These are phyloP conservation scores for Achaetomium macrosporum DNA, from an alignment of 2,329 filamentous ascomycete genomes.

Conservation along the genomic window DNA sequence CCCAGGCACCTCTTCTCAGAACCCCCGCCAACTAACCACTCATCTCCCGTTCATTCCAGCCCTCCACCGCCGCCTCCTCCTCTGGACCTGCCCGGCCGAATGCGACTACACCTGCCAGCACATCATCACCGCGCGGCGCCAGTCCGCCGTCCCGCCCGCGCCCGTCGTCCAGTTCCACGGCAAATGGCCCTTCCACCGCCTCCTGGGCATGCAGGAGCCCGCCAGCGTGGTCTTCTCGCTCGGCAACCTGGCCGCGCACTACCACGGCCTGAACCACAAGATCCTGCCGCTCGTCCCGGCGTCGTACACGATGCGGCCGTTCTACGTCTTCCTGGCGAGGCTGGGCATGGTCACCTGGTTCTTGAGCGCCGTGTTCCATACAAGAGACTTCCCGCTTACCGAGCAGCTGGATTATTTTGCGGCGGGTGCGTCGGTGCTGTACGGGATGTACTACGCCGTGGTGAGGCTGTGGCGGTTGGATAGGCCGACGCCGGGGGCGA, in stretches of 20 bases:
- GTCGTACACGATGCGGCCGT: conserved; percentile 69
- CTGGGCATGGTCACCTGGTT: conserved; percentile 79
- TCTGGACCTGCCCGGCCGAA: conserved; percentile 90
- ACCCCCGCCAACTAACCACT: conserved; percentile 8
- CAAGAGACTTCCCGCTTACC: conserved; percentile 74
- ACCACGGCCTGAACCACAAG: conserved; percentile 63
- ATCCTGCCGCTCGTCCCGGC: conserved; percentile 65
- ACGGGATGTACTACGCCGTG: conserved; percentile 80
- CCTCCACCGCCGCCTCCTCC: conserved; percentile 73
- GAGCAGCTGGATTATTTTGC: conserved; percentile 97
- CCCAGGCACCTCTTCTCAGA: background rate
- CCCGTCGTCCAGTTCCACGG: conserved; percentile 89
- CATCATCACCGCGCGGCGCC: conserved; percentile 70
- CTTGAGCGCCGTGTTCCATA: conserved; percentile 89
- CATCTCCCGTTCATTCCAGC: conserved; percentile 46
- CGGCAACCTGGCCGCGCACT: conserved; percentile 84
- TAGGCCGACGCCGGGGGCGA: conserved; percentile 34
- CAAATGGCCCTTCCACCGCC: conserved; percentile 94
- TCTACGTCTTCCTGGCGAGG: conserved; percentile 74
- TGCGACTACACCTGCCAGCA: conserved; percentile 99
- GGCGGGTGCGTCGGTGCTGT: conserved; percentile 82
- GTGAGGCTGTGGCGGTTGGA: conserved; percentile 82
- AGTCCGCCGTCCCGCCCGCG: conserved; percentile 49
- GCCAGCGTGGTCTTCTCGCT: conserved; percentile 90
- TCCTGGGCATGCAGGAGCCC: conserved; percentile 91